Base-by-base conservation (phyloP, 140 eudicot genomes). In the Stevia rebaudiana region DNA sequence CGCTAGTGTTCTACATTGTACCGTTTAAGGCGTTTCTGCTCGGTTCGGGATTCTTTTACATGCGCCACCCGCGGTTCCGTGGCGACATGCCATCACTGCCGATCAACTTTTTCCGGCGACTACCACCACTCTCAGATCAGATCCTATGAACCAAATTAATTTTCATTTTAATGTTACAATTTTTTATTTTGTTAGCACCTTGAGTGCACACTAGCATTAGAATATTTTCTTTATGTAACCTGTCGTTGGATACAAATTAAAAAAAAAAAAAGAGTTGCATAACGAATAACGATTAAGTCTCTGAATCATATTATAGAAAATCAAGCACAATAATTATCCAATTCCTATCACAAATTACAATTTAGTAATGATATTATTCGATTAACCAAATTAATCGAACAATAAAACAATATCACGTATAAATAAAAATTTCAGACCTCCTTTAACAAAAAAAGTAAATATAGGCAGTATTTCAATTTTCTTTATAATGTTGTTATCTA, bases 31-130 rank as follows among this genome's bases (percentile, higher is more conserved):
- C 83, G 3, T 78, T 88, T 52, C 79, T 85, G 55, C 47, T 92
- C 33, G 95, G 82, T 7, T 75, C 76, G 37, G 96, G 94, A 7
- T 85, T 92, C 76, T 85, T 83, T 67, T 85, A 83, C 74, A 69
- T 92, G 69, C 90, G 98, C 21, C 98, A 92, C 72, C 98, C 98
- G 1, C 72, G 94, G 80, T 92, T 92, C 70, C 83, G 98, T 0
- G 88, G 63, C 1, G 95, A 91, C 76, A 85, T 88, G 95, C 98
- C 95, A 1, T 79, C 95, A 0, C 68, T 81, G 9, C 89, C 94
- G 5, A 28, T 82, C 75, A 92, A 92, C 83, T 92, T 88, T 53
- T 92, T 92, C 89, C 78, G 94, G 39, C 81, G 98, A 67, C 89
- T 92, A 21, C 96, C 98, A 28, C 89, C 98, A 0, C 82, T 84